Conservation (phyloP, 1,284 basidiomycete species). For the Boletus subluridellus region DNA sequence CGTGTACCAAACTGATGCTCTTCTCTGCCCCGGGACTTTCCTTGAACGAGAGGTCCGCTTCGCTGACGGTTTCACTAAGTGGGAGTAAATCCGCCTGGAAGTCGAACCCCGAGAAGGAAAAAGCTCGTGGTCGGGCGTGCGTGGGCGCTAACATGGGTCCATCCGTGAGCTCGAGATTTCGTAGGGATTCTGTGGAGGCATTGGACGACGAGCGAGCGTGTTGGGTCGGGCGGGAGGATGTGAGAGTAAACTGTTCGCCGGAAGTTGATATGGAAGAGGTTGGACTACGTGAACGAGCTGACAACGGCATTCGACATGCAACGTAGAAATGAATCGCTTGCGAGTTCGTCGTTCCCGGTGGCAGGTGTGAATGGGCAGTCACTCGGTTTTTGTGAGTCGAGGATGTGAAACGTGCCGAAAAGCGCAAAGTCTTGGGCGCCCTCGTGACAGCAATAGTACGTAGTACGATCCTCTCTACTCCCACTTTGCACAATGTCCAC, state of each 20-base stretch:
- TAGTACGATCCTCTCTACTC: no score
- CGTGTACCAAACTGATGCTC: slow-evolving; percentile 73
- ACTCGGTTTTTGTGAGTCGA: neutral
- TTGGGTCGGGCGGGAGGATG: slow-evolving; percentile 40
- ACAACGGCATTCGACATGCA: slow-evolving; percentile 20
- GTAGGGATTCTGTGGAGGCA: slow-evolving; percentile 71
- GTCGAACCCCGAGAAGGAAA: slow-evolving; percentile 74
- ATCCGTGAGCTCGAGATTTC: slow-evolving; percentile 72
- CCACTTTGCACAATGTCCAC: no score
- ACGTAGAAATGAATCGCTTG: neutral
- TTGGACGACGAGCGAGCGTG: slow-evolving; percentile 38
- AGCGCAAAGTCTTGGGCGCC: no score
- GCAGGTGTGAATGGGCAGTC: neutral
- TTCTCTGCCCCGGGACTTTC: slow-evolving; percentile 60
- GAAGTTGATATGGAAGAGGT: slow-evolving; percentile 14
- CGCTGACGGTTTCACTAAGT: slow-evolving; percentile 68
- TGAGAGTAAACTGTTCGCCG: slow-evolving; percentile 34
- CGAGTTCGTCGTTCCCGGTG: neutral
- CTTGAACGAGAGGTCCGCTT: slow-evolving; percentile 49
- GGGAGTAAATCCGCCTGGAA: slow-evolving; percentile 77
- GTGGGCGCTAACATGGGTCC: slow-evolving; percentile 43
- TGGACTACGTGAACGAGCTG: slow-evolving; percentile 18
- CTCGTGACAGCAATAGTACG: no score
- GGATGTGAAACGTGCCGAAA: neutral
- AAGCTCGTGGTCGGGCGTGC: slow-evolving; percentile 50